A percentile compares a stretch with the other conserved stretches of the same genome.
phyloP scores from a whole-genome alignment of 208 protist genomes.

The Herpetomonas tarakana region DNA sequence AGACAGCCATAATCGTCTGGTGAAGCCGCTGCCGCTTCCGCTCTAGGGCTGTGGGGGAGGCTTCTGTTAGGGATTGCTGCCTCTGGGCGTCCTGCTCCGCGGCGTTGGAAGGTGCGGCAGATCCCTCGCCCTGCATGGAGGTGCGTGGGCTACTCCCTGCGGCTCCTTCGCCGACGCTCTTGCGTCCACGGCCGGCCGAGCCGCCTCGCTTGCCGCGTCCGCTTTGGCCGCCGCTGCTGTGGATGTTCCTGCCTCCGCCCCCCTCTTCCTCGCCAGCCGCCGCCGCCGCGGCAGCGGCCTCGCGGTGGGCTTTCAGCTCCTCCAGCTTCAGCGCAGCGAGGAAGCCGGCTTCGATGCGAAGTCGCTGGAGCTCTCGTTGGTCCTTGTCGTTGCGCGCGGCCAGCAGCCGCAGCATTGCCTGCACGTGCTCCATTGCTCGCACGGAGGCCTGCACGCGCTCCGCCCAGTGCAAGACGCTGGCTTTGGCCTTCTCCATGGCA shows the following conservation, averaged over 20 bases:
- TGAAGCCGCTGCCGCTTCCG: background rate
- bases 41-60: too few relatives aligned
- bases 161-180: background rate
- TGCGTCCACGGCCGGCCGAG: background rate
- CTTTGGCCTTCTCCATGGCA: conserved; percentile 1
- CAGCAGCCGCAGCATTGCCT: conserved; percentile 8
- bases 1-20: background rate
- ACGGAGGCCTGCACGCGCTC: conserved; percentile 3
- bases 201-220: background rate
- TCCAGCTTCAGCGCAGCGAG: conserved; percentile 5
- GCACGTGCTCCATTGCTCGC: conserved; percentile 5
- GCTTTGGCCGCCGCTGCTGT: background rate
- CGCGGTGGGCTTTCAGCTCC: background rate
- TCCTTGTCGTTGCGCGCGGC: conserved; percentile 1
- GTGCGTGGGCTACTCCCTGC: too few relatives aligned
- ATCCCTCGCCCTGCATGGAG: too few relatives aligned
- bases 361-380: conserved; percentile 4
- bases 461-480: conserved; percentile 7
- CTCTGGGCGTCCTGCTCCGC: too few relatives aligned
- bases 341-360: conserved; percentile 10
- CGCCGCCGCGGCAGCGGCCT: background rate
- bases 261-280: too few relatives aligned
- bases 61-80: too few relatives aligned
- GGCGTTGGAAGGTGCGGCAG: too few relatives aligned
- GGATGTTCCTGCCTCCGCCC: background rate